Base-by-base conservation (phyloP, 2,329 filamentous ascomycete genomes). In the Venturia asperata region DNA sequence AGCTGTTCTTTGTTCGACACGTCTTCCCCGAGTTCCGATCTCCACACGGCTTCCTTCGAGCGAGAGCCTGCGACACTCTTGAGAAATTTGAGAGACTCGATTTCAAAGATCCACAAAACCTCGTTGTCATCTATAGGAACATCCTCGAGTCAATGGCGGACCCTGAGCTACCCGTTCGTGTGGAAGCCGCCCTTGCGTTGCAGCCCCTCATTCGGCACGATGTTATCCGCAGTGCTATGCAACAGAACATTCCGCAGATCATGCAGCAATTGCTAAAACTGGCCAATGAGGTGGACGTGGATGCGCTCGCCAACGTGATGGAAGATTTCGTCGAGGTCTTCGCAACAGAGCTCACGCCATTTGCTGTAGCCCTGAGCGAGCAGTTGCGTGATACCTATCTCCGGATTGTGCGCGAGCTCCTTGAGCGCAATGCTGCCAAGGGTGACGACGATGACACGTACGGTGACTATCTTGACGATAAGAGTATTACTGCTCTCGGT, bases 281-380 rank as follows among this genome's bases (percentile, higher is more conserved):
- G 66, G 93, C 94, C 37, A 99, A 99, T 73, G 94, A 99, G 77
- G 94, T 95, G 66, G 94, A 99, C 74, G 93, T 99, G 61, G 94
- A 99, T 76, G 92, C 94, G 5, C 82, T 99, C 49, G 93, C 94
- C 27, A 97, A 97, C 72, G 94, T 99, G 47, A 99, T 99, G 94
- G 94, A 99, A 77, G 94, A 99, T 74, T 99, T 99, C 74, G 94
- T 99, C 58, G 94, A 99, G 76, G 92, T 97, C 2, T 99, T 99
- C 74, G 93, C 94, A n/a, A 85, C 91, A 2, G 94, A 99, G 75
- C 83, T 99, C 60, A 97, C 94, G 6, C 94, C 94, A 3, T 99
- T 99, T 72, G 94, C 94, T 13, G 93, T 99, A 41, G 94, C 94
- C 5, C 82, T 99, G 4, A 96, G 92, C 73, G 92, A 97, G 78